These are phyloP conservation scores for Dothistroma pini DNA, from an alignment of 2,329 filamentous ascomycete genomes.

Conservation along the genomic window DNA sequence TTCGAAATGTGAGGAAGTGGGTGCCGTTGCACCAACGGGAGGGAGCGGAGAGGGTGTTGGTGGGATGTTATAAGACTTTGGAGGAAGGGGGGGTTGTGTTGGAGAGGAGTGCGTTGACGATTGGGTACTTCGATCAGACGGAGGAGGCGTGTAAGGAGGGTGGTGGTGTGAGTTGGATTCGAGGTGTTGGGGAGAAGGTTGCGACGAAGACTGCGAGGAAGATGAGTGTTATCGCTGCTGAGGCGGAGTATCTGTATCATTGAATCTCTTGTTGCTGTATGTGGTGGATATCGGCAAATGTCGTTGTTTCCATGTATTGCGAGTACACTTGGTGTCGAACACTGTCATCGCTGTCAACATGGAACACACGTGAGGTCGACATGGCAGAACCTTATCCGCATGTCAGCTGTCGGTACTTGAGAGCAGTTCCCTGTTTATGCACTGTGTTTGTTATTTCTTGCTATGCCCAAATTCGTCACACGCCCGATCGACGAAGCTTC, in stretches of 20 bases:
- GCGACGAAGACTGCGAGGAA: not conserved
- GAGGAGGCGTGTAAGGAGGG: not conserved
- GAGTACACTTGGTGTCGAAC: too few relatives aligned
- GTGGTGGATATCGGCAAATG: too few relatives aligned
- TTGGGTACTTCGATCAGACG: constrained; percentile 1
- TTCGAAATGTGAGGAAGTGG: constrained; percentile 6
- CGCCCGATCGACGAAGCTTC: not conserved
- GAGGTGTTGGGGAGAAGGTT: not conserved
- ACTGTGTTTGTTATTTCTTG: not conserved
- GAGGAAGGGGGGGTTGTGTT: constrained; percentile 15
- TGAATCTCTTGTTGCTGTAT: not conserved
- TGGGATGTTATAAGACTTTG: not conserved
- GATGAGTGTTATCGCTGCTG: not conserved
- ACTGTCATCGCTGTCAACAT: not conserved
- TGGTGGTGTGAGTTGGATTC: constrained; percentile 1
- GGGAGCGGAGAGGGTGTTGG: not conserved
- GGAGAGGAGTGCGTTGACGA: not conserved
- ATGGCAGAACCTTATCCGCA: not conserved
- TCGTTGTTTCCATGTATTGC: too few relatives aligned
- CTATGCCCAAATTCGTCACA: not conserved
- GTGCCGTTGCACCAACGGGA: not conserved
- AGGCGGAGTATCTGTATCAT: constrained; percentile 5
- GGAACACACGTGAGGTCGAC: not conserved
- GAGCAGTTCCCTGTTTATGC: constrained; percentile 1
- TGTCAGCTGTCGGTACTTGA: not conserved